These are phyloP conservation scores for Dactylellina drechsleri DNA, from an alignment of 2,329 filamentous ascomycete species.

Conservation along the genomic window DNA sequence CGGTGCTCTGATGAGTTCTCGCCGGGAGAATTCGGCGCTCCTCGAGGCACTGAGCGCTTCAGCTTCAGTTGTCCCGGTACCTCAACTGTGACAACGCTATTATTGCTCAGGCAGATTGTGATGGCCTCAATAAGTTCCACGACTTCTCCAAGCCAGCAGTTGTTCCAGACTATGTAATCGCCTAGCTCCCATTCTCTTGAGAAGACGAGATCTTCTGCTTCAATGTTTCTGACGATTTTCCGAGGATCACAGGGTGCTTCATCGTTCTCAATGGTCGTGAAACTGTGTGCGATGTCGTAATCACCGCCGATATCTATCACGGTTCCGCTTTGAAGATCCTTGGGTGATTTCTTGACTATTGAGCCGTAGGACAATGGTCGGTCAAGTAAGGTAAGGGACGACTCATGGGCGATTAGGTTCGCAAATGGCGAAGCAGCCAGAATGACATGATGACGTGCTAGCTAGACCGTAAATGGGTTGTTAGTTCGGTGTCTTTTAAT, in stretches of 20 bases:
- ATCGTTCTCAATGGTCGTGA: slow-evolving; percentile 35
- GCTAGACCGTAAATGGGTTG: slow-evolving; percentile 57
- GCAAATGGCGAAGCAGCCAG: slow-evolving; percentile 62
- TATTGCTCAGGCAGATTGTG: slow-evolving; percentile 66
- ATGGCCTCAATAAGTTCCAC: slow-evolving; percentile 66
- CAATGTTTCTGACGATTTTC: slow-evolving; percentile 59
- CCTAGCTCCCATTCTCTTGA: slow-evolving; percentile 65
- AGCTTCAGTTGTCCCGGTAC: slow-evolving; percentile 64
- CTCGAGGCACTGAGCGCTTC: slow-evolving; percentile 57
- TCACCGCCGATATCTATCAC: slow-evolving; percentile 65
- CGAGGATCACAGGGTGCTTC: slow-evolving; percentile 60
- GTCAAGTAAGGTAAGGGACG: slow-evolving; percentile 66
- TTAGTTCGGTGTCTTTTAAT: slow-evolving; percentile 3
- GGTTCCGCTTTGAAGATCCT: slow-evolving; percentile 67
- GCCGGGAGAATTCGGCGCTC: slow-evolving; percentile 5
- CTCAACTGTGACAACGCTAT: slow-evolving; percentile 67
- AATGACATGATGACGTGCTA: slow-evolving; percentile 66
- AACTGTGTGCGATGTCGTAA: slow-evolving; percentile 55
- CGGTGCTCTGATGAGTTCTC: slow-evolving; percentile 4
- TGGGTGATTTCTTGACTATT: slow-evolving; percentile 66
- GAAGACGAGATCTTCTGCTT: slow-evolving; percentile 64
- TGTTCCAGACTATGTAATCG: slow-evolving; percentile 67
- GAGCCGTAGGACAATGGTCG: slow-evolving; percentile 68
- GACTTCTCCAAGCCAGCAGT: slow-evolving; percentile 68
- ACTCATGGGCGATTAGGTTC: slow-evolving; percentile 62